Evolutionary conservation across 2,329 filamentous ascomycete genomes (phyloP), one percentile per base, ranked within the genome.

Genomic region (Stagonosporopsis cucurbitacearum): DNA sequence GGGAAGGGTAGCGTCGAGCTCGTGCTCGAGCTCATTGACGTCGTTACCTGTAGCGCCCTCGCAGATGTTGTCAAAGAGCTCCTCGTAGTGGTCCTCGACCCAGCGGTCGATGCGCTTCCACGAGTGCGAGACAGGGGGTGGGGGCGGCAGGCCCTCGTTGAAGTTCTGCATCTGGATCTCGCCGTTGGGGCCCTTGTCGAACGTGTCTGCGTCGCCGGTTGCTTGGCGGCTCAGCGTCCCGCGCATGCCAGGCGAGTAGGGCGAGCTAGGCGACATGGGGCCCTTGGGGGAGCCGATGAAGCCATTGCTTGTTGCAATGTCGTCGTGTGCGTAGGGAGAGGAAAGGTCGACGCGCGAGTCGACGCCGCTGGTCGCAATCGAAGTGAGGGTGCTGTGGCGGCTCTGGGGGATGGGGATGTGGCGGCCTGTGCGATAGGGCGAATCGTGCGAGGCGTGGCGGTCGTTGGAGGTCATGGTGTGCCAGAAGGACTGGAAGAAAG

Each of bases 131-230:
- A 96, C 88, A 6, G 95, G 92, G 2, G 95, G 95, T 7, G 95
- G 87, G 2, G 95, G 95, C 2, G 95, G 93, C 22, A 92, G 84
- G 52, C 95, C 95, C 65, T 97, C 93, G 69, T 89, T 87, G 79
- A 99, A 99, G 59, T 90, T 90, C 78, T 97, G 95, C 91, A 99
- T 95, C 66, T 90, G 94, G 60, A 99, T 96, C 76, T 97, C 94
- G 63, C 91, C 90, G 5, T 79, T 86, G 79, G 79, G 87, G 64
- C 88, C 84, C 55, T 86, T 86, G 72, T 95, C 90, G 67, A 75
- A 75, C 7, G 73, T 59, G 47, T 73, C 72, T 43, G 67, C 67
- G 49, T 75, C 71, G 63, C 86, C 85, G 58, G 82, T 86, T 32
- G 86, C 82, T 68, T 86, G 83, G 60, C 84, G 84, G 65, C 89